Evolutionary conservation across 805 yeast species (phyloP).

Genomic region (Alloascoidea hylecoeti): DNA sequence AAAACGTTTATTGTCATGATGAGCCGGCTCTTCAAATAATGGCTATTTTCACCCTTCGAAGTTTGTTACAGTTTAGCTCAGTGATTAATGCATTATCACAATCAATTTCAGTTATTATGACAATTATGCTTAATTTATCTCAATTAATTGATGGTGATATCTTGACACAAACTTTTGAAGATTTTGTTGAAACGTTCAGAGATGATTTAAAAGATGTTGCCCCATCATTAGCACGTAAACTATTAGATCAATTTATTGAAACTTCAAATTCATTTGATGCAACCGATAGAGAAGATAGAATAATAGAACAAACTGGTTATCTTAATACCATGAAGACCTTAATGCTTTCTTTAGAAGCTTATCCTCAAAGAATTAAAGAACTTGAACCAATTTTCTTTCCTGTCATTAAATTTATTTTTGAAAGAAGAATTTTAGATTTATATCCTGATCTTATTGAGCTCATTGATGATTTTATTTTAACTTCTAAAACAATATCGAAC

Average conservation of each 20-base stretch:
- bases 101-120: background rate
- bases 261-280: conserved; percentile 27
- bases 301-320: background rate
- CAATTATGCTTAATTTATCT: background rate
- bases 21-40: conserved; percentile 1
- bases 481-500: background rate
- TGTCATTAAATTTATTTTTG: background rate
- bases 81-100: background rate
- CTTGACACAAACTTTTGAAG: background rate
- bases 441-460: background rate
- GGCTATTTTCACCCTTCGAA: conserved; percentile 1
- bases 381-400: background rate
- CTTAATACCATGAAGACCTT: conserved; percentile 1
- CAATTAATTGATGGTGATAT: background rate
- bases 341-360: background rate
- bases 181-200: conserved; percentile 1
- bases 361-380: background rate
- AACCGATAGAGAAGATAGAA: background rate
- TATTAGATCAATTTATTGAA: conserved; percentile 54
- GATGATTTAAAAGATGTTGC: conserved; percentile 1
- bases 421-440: background rate
- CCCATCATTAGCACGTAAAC: background rate
- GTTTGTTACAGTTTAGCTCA: conserved; percentile 1
- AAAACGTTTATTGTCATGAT: background rate
- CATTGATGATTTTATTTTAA: background rate